Evolutionary conservation across 2,329 filamentous ascomycete species (phyloP).

Genomic region (Fulvia fulva): DNA sequence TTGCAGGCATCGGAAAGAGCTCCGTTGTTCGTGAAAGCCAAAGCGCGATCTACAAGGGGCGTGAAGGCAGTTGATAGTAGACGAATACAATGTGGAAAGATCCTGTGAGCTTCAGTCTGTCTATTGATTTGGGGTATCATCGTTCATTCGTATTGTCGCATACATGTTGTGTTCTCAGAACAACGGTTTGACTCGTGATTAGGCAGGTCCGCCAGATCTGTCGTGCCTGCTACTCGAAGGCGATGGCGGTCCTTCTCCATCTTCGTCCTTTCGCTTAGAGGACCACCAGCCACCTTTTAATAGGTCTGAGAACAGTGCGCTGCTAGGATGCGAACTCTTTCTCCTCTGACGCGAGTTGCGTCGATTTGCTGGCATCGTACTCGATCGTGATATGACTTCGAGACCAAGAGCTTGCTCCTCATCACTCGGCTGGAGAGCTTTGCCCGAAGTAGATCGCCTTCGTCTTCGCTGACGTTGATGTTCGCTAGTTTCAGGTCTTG

Average conservation of each 20-base stretch:
- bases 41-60: no score
- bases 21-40: no score
- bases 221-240: slow-evolving; percentile 1
- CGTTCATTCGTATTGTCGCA: not conserved
- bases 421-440: slow-evolving; percentile 10
- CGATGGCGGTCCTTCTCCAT: slow-evolving; percentile 8
- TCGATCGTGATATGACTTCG: slow-evolving; percentile 14
- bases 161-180: not conserved
- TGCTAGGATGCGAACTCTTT: slow-evolving; percentile 22
- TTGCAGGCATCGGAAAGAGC: no score
- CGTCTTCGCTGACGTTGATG: slow-evolving; percentile 15
- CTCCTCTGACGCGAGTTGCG: slow-evolving; percentile 11
- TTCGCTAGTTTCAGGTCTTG: slow-evolving; percentile 12
- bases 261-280: slow-evolving; percentile 20
- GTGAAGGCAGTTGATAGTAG: no score
- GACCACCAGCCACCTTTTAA: slow-evolving; percentile 30
- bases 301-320: slow-evolving; percentile 32
- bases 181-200: not conserved
- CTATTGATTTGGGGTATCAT: not conserved
- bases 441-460: slow-evolving; percentile 21
- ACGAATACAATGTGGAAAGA: not conserved
- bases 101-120: not conserved
- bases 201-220: not conserved
- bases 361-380: slow-evolving; percentile 19
- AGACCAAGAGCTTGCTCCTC: slow-evolving; percentile 7